Evolutionary conservation across 345 rosid genomes (phyloP), one percentile per base, ranked within the genome.

Genomic region (Limnanthes douglasii): DNA sequence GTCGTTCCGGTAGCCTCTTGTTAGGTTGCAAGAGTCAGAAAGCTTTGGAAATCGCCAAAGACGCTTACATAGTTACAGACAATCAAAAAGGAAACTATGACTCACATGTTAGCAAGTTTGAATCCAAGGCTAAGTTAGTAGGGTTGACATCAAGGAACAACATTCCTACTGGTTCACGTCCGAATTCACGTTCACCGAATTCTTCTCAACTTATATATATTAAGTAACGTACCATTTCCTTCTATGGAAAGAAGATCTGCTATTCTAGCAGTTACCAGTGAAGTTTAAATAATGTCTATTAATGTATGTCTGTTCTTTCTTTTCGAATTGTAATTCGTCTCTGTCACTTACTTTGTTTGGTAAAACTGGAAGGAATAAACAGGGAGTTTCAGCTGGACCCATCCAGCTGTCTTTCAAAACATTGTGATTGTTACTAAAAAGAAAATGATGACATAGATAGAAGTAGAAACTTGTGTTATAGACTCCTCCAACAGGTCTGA

Each of bases 21-120:
- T 27, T 70, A 58, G 77, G 93, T 0, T 86, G 97, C 37, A 81
- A 75, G 56, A 78, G 75, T 31, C 65, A 71, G 18, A 75, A 78
- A 66, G 63, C 93, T 5, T 72, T 75, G 0, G 57, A 46, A 45
- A 69, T 77, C 18, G 69, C 83, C 4, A 75, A 61, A 49, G 86
- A 76, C 50, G 69, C 56, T 4, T 48, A 68, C 37, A 62, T 23
- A 52, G 48, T 47, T 14, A 57, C 21, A 50, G 46, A 52, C 15
- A 70, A 56, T 27, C 57, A 44, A 14, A 59, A 58, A 46, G 38
- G 56, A 4, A 57, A 54, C 46, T 50, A 32, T 9, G 59, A 60
- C 5, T 28, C 48, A 3, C 37, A 37, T 37, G 41, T 55, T 34
- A 47, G 33, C 5, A 76, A 72, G 31, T 64, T 72, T 48, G 75